Conservation (phyloP, 2,329 filamentous ascomycete genomes). For the Fusarium equiseti region DNA sequence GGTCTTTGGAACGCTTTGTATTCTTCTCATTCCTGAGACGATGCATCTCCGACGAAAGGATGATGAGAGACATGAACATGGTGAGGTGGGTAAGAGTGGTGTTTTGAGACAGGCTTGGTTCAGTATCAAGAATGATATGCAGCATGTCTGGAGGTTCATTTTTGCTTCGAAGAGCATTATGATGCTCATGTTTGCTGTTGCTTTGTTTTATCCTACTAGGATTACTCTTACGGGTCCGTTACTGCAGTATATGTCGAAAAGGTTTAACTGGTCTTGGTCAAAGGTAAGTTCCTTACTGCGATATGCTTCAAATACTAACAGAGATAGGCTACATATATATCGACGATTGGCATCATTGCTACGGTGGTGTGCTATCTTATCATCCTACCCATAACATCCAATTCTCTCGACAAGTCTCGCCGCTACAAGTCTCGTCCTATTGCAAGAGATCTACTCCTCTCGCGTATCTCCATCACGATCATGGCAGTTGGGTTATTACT, state of each 20-base stretch:
- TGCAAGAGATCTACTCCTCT: constrained; percentile 57
- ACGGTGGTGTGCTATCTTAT: constrained; percentile 55
- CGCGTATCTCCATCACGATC: constrained; percentile 51
- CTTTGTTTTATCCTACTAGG: constrained; percentile 46
- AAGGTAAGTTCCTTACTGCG: constrained; percentile 44
- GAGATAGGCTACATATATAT: constrained; percentile 56
- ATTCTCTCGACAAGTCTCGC: constrained; percentile 47
- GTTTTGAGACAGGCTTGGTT: constrained; percentile 45
- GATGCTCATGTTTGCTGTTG: constrained; percentile 54
- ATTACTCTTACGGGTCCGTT: constrained; percentile 53
- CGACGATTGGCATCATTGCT: constrained; percentile 54
- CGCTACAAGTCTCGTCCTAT: constrained; percentile 50
- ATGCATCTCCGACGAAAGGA: constrained; percentile 51
- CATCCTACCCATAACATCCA: constrained; percentile 54
- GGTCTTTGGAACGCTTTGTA: constrained; percentile 45
- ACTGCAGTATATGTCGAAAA: constrained; percentile 65
- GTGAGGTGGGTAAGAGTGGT: constrained; percentile 18
- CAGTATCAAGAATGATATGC: constrained; percentile 48
- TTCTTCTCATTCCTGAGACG: constrained; percentile 59
- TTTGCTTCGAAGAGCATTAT: constrained; percentile 55
- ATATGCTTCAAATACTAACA: background rate
- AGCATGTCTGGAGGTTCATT: constrained; percentile 56
- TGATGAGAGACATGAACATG: constrained; percentile 37
- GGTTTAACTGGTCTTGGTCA: constrained; percentile 63
- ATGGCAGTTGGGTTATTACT: constrained; percentile 53